These are phyloP conservation scores for Bothriochloa decipiens DNA, from an alignment of 176 grass and related monocot species.

Conservation along the genomic window DNA sequence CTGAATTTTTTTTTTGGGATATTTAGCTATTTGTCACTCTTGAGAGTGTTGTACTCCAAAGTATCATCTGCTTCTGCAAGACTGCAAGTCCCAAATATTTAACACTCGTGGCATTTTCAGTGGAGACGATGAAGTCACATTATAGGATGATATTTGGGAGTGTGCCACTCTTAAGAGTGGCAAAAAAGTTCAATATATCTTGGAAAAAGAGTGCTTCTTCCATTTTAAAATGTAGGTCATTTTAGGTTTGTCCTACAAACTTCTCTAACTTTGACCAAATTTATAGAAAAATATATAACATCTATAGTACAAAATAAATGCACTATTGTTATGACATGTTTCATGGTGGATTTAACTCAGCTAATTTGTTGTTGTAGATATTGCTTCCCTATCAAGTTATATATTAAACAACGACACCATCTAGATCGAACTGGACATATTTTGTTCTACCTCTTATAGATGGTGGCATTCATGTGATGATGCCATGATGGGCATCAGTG, in stretches of 20 bases:
- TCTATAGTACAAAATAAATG: too few relatives aligned
- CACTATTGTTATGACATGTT: too few relatives aligned
- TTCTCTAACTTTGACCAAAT: not conserved
- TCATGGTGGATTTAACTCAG: too few relatives aligned
- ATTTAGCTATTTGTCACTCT: not conserved
- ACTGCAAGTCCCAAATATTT: too few relatives aligned
- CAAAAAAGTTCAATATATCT: not conserved
- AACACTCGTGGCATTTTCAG: too few relatives aligned
- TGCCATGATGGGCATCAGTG: too few relatives aligned
- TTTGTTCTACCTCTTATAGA: too few relatives aligned
- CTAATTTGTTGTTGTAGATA: not conserved
- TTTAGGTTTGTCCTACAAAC: not conserved
- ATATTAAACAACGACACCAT: too few relatives aligned
- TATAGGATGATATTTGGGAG: not conserved
- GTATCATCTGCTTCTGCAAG: too few relatives aligned
- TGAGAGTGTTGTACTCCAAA: not conserved
- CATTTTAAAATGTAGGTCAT: not conserved
- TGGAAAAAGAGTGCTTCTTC: not conserved
- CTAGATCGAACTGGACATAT: too few relatives aligned
- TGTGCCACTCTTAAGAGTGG: not conserved
- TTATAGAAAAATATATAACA: not conserved
- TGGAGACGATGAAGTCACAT: too few relatives aligned
- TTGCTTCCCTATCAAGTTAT: not conserved
- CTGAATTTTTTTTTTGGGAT: not conserved
- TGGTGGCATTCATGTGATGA: too few relatives aligned